Evolutionary conservation across 208 protist genomes (phyloP).

Genomic region (Crithidia bombi): DNA sequence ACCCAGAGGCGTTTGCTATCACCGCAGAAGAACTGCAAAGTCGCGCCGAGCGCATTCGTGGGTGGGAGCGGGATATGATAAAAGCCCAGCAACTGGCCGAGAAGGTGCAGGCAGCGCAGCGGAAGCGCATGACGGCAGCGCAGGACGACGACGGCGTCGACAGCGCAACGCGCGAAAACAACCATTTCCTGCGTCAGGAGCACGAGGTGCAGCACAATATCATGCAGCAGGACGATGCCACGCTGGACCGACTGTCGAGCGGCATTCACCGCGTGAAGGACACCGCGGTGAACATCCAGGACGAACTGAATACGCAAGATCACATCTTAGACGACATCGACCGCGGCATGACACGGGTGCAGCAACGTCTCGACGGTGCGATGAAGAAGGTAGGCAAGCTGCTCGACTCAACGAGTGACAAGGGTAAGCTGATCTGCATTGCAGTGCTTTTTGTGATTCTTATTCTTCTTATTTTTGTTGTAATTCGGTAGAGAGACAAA

Average conservation of each 20-base stretch:
- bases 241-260: slow-evolving; percentile 67
- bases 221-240: slow-evolving; percentile 71
- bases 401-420: slow-evolving; percentile 80
- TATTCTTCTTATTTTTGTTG: slow-evolving; percentile 65
- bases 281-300: slow-evolving; percentile 71
- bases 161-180: slow-evolving; percentile 50
- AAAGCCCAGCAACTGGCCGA: slow-evolving; percentile 63
- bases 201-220: slow-evolving; percentile 62
- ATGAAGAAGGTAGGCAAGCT: slow-evolving; percentile 79
- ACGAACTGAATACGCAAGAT: slow-evolving; percentile 86
- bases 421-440: slow-evolving; percentile 82
- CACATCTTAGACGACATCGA: slow-evolving; percentile 82
- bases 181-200: slow-evolving; percentile 72
- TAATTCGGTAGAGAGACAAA: slow-evolving; percentile 39
- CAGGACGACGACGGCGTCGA: slow-evolving; percentile 25
- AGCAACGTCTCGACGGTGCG: slow-evolving; percentile 69
- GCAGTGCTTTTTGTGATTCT: slow-evolving; percentile 75
- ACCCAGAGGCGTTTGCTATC: slow-evolving; percentile 79
- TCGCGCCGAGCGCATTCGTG: slow-evolving; percentile 63
- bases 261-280: slow-evolving; percentile 75
- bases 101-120: slow-evolving; percentile 53
- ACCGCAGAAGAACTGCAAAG: slow-evolving; percentile 72
- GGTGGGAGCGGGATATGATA: slow-evolving; percentile 79
- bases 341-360: slow-evolving; percentile 68
- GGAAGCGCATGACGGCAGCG: slow-evolving; percentile 36